Percentiles rank a stretch among this genome's conserved stretches.
Evolutionary conservation across 768 basidiomycete genomes (phyloP).

Genomic region (Termitomyces sp.): DNA sequence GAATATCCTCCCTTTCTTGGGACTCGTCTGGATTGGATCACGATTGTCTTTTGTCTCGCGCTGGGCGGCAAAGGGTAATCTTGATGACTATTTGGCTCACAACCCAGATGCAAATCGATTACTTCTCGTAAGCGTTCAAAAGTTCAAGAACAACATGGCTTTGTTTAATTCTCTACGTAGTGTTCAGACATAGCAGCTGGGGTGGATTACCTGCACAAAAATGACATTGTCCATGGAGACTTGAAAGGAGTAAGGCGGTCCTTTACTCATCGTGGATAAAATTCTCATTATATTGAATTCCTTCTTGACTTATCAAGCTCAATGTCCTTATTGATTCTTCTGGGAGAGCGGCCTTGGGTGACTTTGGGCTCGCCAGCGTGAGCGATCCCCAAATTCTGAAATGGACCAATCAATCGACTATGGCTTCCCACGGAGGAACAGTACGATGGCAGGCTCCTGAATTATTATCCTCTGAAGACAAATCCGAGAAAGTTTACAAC

Average conservation of each 20-base stretch:
- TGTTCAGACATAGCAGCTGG: slow-evolving; percentile 2
- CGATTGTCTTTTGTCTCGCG: background rate
- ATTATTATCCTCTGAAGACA: background rate
- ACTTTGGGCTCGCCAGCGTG: background rate
- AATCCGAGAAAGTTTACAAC: background rate
- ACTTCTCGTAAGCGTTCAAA: background rate
- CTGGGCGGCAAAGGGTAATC: background rate
- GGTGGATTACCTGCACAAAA: slow-evolving; percentile 2
- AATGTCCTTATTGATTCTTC: slow-evolving; percentile 1
- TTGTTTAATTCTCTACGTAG: background rate
- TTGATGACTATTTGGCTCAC: background rate
- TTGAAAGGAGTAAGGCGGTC: background rate
- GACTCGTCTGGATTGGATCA: background rate
- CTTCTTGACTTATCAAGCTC: background rate
- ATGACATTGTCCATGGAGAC: slow-evolving; percentile 4
- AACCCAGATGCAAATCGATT: background rate
- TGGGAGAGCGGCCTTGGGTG: background rate
- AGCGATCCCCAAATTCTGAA: background rate
- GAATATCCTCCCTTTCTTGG: background rate
- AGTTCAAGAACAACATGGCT: background rate
- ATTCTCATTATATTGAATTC: background rate
- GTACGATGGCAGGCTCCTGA: slow-evolving; percentile 4
- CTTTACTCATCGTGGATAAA: background rate
- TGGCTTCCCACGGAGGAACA: background rate
- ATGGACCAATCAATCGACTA: background rate